Evolutionary conservation across 805 yeast species (phyloP).

Genomic region (Candida parachauliodes): DNA sequence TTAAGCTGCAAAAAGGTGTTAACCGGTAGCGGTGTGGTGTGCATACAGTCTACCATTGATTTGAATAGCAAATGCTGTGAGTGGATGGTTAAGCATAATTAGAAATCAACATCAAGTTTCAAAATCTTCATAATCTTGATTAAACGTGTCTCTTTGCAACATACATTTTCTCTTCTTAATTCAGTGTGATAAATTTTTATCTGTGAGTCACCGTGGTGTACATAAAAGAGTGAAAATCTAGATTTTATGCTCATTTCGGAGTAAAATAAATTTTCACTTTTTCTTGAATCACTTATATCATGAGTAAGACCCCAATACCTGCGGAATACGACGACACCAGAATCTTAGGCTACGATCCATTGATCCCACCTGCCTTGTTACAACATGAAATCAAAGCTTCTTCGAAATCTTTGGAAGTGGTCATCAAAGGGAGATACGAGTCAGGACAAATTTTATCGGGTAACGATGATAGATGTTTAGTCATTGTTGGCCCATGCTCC

Average conservation of each 20-base stretch:
- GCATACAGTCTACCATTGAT: too few relatives aligned
- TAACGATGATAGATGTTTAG: conserved; percentile 76
- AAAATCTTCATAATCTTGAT: too few relatives aligned
- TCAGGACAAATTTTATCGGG: conserved; percentile 72
- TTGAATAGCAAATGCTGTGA: too few relatives aligned
- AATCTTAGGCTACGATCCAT: conserved; percentile 88
- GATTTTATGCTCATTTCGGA: conserved; percentile 1
- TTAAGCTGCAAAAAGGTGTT: too few relatives aligned
- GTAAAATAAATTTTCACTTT: not conserved
- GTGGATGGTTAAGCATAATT: too few relatives aligned
- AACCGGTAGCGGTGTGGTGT: too few relatives aligned
- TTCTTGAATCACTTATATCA: conserved; percentile 8
- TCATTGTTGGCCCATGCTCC: conserved; percentile 96
- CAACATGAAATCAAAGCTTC: conserved; percentile 79
- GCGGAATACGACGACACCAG: conserved; percentile 74
- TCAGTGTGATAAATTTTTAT: too few relatives aligned
- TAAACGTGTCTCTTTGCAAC: too few relatives aligned
- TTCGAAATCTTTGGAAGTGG: conserved; percentile 53
- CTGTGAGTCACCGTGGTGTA: not conserved
- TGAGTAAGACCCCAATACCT: conserved; percentile 49
- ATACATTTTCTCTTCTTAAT: too few relatives aligned
- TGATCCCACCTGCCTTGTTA: conserved; percentile 86
- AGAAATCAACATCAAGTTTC: too few relatives aligned
- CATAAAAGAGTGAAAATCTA: not conserved
- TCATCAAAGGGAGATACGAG: conserved; percentile 72